Conservation (phyloP, 768 basidiomycete species). For the Steccherinum ochraceum region DNA sequence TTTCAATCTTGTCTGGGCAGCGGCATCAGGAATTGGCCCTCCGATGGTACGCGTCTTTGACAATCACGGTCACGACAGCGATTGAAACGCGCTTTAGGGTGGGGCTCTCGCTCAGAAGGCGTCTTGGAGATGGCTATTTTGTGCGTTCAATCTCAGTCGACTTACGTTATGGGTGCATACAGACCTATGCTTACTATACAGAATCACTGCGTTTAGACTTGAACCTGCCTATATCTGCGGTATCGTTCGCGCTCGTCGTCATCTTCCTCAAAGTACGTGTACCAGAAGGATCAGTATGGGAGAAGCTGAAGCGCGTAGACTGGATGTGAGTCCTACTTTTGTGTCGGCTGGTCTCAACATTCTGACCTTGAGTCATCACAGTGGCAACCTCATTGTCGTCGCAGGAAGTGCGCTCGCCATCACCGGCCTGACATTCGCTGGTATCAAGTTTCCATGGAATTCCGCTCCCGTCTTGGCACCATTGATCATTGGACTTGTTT, state of each 20-base stretch:
- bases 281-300: constrained; percentile 21
- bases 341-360: neutral
- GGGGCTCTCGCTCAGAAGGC: constrained; percentile 18
- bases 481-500: constrained; percentile 30
- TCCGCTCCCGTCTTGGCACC: constrained; percentile 33
- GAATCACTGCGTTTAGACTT: too few species aligned
- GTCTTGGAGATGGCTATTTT: constrained; percentile 27
- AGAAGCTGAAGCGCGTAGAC: constrained; percentile 27
- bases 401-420: constrained; percentile 24
- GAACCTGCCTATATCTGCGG: constrained; percentile 25
- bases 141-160: constrained; percentile 9
- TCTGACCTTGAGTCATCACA: too few species aligned
- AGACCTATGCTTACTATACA: neutral
- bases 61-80: neutral
- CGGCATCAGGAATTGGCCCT: constrained; percentile 9
- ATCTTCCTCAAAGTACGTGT: constrained; percentile 11
- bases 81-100: too few species aligned
- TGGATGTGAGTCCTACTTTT: constrained; percentile 25
- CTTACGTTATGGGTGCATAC: neutral
- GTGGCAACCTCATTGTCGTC: constrained; percentile 30
- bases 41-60: constrained; percentile 7
- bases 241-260: constrained; percentile 5
- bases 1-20: constrained; percentile 8
- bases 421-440: constrained; percentile 37
- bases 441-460: constrained; percentile 31